Percentiles rank a stretch among this genome's conserved stretches.
phyloP scores from a whole-genome alignment of 2,329 filamentous ascomycete genomes.

The Alternaria brassicae region DNA sequence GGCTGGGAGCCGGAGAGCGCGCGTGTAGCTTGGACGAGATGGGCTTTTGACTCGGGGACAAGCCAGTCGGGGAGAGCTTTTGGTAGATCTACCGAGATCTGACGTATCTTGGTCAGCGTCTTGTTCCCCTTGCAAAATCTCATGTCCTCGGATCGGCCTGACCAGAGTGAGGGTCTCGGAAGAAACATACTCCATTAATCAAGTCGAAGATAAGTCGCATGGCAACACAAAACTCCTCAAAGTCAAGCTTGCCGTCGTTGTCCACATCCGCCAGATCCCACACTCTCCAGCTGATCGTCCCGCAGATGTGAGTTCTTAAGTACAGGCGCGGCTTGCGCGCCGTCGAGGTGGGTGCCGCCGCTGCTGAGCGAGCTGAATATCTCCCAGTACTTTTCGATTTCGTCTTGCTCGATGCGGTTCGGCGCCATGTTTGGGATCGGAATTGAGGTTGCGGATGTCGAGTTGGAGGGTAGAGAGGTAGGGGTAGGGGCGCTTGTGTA shows the following conservation, averaged over 20 bases:
- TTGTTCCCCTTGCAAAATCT: not conserved
- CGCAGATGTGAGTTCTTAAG: constrained; percentile 75
- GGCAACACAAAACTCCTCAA: constrained; percentile 98
- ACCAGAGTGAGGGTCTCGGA: not conserved
- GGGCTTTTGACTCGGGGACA: constrained; percentile 77
- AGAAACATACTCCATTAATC: constrained; percentile 78
- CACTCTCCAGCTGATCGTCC: constrained; percentile 90
- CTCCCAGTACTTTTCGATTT: constrained; percentile 81
- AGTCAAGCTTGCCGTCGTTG: constrained; percentile 95
- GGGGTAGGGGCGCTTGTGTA: constrained; percentile 6
- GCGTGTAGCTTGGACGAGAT: constrained; percentile 52
- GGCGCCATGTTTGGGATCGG: constrained; percentile 39
- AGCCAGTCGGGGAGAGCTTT: constrained; percentile 89
- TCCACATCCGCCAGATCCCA: constrained; percentile 99
- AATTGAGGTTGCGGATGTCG: not conserved
- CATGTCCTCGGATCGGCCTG: not conserved
- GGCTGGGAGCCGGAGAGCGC: constrained; percentile 76
- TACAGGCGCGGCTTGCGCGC: constrained; percentile 72
- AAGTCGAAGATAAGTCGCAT: constrained; percentile 98
- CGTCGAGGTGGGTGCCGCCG: constrained; percentile 70
- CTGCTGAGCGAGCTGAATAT: constrained; percentile 74
- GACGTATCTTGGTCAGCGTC: constrained; percentile 7
- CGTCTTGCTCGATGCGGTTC: constrained; percentile 72
- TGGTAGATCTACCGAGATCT: constrained; percentile 88
- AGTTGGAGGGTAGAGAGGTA: not conserved